phyloP scores from a whole-genome alignment of 495 filamentous ascomycete genomes.

The Chaetomium fimeti region DNA sequence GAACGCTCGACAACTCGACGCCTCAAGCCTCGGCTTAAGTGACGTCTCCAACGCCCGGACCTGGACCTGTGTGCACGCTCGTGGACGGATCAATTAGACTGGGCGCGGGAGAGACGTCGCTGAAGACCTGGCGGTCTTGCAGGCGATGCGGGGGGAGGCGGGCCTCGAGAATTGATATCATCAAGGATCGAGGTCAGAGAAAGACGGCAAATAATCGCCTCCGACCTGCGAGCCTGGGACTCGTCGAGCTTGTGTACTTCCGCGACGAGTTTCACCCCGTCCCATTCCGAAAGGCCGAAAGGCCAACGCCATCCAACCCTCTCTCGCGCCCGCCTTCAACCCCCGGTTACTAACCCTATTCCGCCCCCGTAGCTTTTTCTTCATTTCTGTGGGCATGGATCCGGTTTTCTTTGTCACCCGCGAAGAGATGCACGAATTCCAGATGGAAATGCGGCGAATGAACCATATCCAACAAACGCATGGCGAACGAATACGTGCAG shows the following conservation, averaged over 20 bases:
- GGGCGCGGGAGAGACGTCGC: slow-evolving; percentile 24
- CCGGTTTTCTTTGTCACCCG: slow-evolving; percentile 50
- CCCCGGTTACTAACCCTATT: neutral
- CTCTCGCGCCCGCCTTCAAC: slow-evolving; percentile 11
- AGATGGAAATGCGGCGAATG: slow-evolving; percentile 82
- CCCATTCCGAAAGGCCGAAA: neutral
- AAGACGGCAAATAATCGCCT: slow-evolving; percentile 12
- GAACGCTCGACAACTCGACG: no score
- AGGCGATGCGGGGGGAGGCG: slow-evolving; percentile 41
- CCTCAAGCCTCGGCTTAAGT: no score
- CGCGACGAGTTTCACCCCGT: neutral
- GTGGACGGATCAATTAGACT: neutral
- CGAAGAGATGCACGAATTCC: slow-evolving; percentile 82
- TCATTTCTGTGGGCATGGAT: slow-evolving; percentile 50
- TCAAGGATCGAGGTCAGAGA: slow-evolving; percentile 34
- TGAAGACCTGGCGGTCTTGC: slow-evolving; percentile 36
- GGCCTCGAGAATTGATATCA: slow-evolving; percentile 38
- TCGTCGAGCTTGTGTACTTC: neutral
- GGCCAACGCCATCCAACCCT: neutral
- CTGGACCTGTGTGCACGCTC: neutral
- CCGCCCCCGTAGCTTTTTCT: neutral
- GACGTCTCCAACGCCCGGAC: neutral
- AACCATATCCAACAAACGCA: slow-evolving; percentile 76
- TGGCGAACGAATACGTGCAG: slow-evolving; percentile 69
- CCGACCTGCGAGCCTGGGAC: slow-evolving; percentile 1